These are phyloP conservation scores for Ministeria vibrans DNA, from an alignment of 78 protist genomes.

Conservation along the genomic window DNA sequence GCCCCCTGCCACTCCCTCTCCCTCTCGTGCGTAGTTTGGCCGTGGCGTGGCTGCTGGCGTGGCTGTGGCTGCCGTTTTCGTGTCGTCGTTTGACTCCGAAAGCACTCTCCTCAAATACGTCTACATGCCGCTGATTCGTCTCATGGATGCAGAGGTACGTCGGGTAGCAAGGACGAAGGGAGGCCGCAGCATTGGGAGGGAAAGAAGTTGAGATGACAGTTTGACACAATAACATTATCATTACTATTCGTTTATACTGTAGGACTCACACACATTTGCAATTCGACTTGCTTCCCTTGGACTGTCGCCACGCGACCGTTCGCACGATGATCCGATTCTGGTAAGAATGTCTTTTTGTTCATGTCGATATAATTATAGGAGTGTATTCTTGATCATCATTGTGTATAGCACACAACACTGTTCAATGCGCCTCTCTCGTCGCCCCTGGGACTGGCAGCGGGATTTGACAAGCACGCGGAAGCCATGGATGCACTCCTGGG, in stretches of 20 bases:
- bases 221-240: background rate
- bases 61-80: too few species aligned
- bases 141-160: background rate
- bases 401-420: background rate
- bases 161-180: background rate
- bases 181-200: background rate
- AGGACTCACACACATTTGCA: too few species aligned
- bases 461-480: conserved; percentile 61
- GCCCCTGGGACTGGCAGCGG: conserved; percentile 77
- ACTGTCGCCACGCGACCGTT: background rate
- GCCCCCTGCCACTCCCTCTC: too few species aligned
- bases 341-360: too few species aligned
- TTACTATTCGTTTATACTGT: background rate
- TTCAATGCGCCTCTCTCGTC: background rate
- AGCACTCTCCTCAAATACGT: background rate
- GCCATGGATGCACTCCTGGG: conserved; percentile 19
- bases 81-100: too few species aligned
- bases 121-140: background rate
- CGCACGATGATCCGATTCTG: background rate
- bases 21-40: too few species aligned
- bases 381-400: background rate
- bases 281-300: too few species aligned
- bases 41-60: too few species aligned
- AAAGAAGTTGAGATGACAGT: background rate
- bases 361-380: background rate